These are phyloP conservation scores for Fraxinus quadrangulata DNA, from an alignment of 257 asterid genomes.

Conservation along the genomic window DNA sequence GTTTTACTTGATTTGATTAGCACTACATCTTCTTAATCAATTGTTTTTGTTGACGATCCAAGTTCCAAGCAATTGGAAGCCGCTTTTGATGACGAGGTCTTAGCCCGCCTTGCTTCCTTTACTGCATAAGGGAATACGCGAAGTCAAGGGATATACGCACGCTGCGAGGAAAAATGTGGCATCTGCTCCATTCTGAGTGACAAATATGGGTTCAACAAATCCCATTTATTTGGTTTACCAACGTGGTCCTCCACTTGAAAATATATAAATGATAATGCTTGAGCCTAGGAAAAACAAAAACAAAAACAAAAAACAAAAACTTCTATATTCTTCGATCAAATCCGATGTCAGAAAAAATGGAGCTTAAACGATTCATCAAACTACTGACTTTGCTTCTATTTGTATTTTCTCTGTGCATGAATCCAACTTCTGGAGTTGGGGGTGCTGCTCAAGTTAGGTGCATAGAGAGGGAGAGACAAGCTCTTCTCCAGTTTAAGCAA, in stretches of 20 bases:
- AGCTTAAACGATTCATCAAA: neutral
- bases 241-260: neutral
- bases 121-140: too few species aligned
- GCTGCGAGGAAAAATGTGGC: neutral
- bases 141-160: neutral
- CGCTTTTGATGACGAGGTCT: neutral
- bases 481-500: slow-evolving; percentile 27
- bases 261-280: neutral
- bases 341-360: neutral
- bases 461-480: slow-evolving; percentile 24
- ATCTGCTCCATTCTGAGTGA: neutral
- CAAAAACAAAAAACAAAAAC: neutral
- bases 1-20: neutral
- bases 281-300: neutral
- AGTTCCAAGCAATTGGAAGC: neutral
- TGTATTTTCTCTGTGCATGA: neutral
- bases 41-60: neutral
- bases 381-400: neutral
- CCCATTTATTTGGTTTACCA: neutral
- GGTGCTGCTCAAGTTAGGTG: slow-evolving; percentile 8
- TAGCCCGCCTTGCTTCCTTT: too few species aligned
- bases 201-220: too few species aligned
- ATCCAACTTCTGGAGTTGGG: neutral
- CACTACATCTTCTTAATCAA: neutral
- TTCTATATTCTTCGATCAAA: neutral